These are phyloP conservation scores for Yamadazyma diddensiae DNA, from an alignment of 1,139 yeast species.

Conservation along the genomic window DNA sequence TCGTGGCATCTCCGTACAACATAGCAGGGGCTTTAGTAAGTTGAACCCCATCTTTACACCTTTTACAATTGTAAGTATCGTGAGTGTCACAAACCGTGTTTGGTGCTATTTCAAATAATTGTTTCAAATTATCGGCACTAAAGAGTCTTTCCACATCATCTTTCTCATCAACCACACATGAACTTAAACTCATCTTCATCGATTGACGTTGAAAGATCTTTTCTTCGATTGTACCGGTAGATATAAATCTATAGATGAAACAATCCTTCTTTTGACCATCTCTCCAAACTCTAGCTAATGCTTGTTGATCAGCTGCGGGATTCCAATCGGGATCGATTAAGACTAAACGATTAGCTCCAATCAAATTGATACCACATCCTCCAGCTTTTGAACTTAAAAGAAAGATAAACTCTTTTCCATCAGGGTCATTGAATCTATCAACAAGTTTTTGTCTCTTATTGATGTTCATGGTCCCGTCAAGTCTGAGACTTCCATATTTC, in stretches of 20 bases:
- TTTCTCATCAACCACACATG: conserved; percentile 96
- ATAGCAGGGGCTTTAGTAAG: conserved; percentile 70
- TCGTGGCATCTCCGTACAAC: conserved; percentile 96
- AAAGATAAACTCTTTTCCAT: conserved; percentile 83
- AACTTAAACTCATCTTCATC: conserved; percentile 89
- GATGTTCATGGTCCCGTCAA: conserved; percentile 91
- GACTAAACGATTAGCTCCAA: conserved; percentile 90
- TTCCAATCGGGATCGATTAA: conserved; percentile 98
- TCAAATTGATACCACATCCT: conserved; percentile 96
- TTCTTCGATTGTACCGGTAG: conserved; percentile 95
- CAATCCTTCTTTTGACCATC: conserved; percentile 98
- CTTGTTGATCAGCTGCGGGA: conserved; percentile 98
- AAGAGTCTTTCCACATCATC: conserved; percentile 93
- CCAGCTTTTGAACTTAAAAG: conserved; percentile 95
- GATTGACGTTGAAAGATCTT: conserved; percentile 95
- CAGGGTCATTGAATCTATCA: conserved; percentile 87
- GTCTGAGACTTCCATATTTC: conserved; percentile 74
- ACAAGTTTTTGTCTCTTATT: conserved; percentile 92
- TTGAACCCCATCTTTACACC: conserved; percentile 68
- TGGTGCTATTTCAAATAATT: conserved; percentile 69
- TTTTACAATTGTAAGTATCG: conserved; percentile 82
- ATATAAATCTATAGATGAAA: conserved; percentile 86
- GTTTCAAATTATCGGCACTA: conserved; percentile 74
- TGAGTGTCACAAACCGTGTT: conserved; percentile 86
- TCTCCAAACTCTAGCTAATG: conserved; percentile 97